Base-by-base conservation (phyloP, 345 rosid species). In the Bruguiera sexangula region DNA sequence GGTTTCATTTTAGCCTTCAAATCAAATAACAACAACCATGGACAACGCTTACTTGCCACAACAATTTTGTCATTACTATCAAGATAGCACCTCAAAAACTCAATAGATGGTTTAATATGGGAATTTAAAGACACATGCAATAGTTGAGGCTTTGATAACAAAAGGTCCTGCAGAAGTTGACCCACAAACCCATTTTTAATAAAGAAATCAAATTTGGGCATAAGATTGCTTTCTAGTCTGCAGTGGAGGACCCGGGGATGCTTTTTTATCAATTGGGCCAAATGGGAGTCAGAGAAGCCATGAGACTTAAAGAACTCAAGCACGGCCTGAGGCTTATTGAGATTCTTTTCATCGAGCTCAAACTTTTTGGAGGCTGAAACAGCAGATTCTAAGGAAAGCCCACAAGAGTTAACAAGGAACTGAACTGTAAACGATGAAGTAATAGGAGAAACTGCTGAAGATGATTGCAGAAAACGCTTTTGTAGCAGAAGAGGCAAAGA, bases 131-230 rank as follows among this genome's bases (percentile, higher is more conserved):
- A 36, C 4, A 68, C 34, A 1, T 13, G 4, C 30, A 73, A 22
- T 37, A 76, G n/a, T 26, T 8, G 11, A 8, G 78, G 73, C 31
- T 70, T 70, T 50, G 55, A 29, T 29, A 67, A 46, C 10, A 76
- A 50, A 6, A 77, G 39, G 22, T 54, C 26, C 39, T 27, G 46
- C 22, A 80, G 74, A 54, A 54, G 75, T 26, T 68, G 48, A 53
- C 77, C 75, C 15, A 51, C 32, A 18, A 77, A 55, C 29, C 81
- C 71, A 29, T 54, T 65, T 16, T 36, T 29, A 6, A 21, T 7
- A 31, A 77, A 59, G 57, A 52, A 61, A 34, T 72, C 74, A 27
- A 77, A 7, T 51, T 81, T 78, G 36, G 76, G 75, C 61, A 15
- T 67, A 0, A 75, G 59, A 50, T 54, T 75, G 27, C 18, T n/a